Evolutionary conservation across 345 rosid species (phyloP), one percentile per base, ranked within the genome.

Genomic region (Brassica rapa): DNA sequence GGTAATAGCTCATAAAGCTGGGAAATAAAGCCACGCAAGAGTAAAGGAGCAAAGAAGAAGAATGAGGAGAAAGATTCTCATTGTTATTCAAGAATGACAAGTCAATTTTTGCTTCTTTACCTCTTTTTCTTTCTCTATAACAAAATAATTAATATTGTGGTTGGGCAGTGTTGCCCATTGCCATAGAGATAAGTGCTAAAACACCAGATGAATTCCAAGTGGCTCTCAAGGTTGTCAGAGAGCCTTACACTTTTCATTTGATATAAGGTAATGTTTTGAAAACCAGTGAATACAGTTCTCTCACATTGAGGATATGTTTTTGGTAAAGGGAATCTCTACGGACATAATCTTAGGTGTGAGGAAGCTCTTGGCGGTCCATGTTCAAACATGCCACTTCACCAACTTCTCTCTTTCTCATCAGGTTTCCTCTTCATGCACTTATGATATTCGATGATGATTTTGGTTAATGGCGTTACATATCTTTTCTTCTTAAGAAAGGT

Each of bases 291-390:
- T 70, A 80, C 10, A 27, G 69, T 65, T 53, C 11, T 73, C 24
- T 30, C 57, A 30, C 59, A 59, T 46, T 53, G 57, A n/a, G 51
- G 59, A 43, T 71, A 43, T 71, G 35, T 25, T 59, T 9, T 76
- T 80, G 73, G 7, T 49, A 72, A 82, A 94, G 98, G 94, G 97
- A n/a, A 92, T 94, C 63, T 92, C 98, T 37, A 92, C 98, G 51
- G 98, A 94, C 87, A 88, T 83, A 86, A 93, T 94, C 82, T 81
- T 94, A 64, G 98, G 91, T 76, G 94, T 92, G 73, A 84, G 96
- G 79, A 92, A 82, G 86, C 88, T 93, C 19, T 74, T 94, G 60
- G 97, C 86, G 51, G 93, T 89, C 61, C 88, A 93, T 69, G 89
- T 91, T 39, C 90, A 89, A 77, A 92, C 98, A 6, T 93, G 98